These are phyloP conservation scores for Fraxinus cuspidata DNA, from an alignment of 257 asterid species.

Conservation along the genomic window DNA sequence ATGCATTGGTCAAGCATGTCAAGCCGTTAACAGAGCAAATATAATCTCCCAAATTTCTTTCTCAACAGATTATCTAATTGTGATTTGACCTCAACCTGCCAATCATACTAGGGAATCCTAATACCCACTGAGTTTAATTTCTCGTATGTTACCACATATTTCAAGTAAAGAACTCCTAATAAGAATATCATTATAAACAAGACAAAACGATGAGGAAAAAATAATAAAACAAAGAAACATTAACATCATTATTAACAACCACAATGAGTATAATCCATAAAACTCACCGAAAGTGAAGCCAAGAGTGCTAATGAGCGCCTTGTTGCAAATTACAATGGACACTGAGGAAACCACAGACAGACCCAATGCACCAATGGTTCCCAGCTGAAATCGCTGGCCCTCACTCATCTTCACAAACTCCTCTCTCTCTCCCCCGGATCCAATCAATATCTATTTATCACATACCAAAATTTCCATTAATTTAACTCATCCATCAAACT, in stretches of 20 bases:
- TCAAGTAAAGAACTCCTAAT: slow-evolving; percentile 3
- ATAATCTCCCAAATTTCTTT: slow-evolving; percentile 16
- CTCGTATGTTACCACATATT: neutral
- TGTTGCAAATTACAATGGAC: slow-evolving; percentile 56
- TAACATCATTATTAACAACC: neutral
- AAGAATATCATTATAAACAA: slow-evolving; percentile 3
- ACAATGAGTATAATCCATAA: slow-evolving; percentile 1
- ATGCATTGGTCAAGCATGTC: neutral
- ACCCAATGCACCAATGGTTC: slow-evolving; percentile 54
- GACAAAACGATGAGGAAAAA: slow-evolving; percentile 2
- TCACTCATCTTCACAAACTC: slow-evolving; percentile 43
- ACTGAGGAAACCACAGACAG: slow-evolving; percentile 59
- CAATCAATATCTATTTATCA: slow-evolving; percentile 35
- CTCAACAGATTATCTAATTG: slow-evolving; percentile 6
- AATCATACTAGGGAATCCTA: slow-evolving; percentile 12
- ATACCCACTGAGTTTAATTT: slow-evolving; percentile 6
- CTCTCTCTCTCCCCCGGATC: slow-evolving; percentile 20
- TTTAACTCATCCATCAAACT: slow-evolving; percentile 21
- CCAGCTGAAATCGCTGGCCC: slow-evolving; percentile 51
- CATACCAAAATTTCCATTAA: slow-evolving; percentile 19
- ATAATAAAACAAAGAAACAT: neutral
- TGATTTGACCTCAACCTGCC: neutral
- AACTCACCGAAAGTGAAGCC: slow-evolving; percentile 54
- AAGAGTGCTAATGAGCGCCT: slow-evolving; percentile 57
- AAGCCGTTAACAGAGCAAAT: slow-evolving; percentile 5